Conservation (phyloP, 768 basidiomycete genomes). For the Polyporus arcularius region DNA sequence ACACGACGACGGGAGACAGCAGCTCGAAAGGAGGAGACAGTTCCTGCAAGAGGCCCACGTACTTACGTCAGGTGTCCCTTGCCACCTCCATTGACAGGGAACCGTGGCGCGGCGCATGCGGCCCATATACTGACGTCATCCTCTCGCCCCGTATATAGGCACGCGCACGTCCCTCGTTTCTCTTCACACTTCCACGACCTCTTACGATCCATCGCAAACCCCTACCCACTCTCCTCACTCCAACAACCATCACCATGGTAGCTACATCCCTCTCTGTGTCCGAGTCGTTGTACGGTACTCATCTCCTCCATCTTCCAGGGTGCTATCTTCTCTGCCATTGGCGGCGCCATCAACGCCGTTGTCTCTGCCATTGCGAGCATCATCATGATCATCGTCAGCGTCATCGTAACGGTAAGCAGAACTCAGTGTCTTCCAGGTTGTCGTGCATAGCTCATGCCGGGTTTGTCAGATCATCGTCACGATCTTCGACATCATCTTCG, state of each 20-base stretch:
- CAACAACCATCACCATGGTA: slow-evolving; percentile 14
- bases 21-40: background rate
- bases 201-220: slow-evolving; percentile 3
- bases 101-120: background rate
- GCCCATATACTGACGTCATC: background rate
- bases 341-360: slow-evolving; percentile 56
- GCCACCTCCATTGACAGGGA: too few species aligned
- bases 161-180: background rate
- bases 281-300: background rate
- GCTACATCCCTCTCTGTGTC: too few species aligned
- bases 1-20: too few species aligned
- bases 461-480: slow-evolving; percentile 58
- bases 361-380: slow-evolving; percentile 62
- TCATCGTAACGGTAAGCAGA: slow-evolving; percentile 55
- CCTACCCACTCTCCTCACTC: background rate
- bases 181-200: slow-evolving; percentile 6
- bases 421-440: background rate
- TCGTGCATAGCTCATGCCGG: background rate
- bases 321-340: slow-evolving; percentile 66
- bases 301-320: slow-evolving; percentile 40
- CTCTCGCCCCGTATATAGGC: background rate
- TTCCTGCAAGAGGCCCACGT: background rate
- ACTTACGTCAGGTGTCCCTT: background rate
- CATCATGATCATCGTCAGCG: slow-evolving; percentile 60
- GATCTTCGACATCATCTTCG: slow-evolving; percentile 62